Evolutionary conservation across 2,329 filamentous ascomycete genomes (phyloP), one percentile per base, ranked within the genome.

Genomic region (Aspergillus bombycis): DNA sequence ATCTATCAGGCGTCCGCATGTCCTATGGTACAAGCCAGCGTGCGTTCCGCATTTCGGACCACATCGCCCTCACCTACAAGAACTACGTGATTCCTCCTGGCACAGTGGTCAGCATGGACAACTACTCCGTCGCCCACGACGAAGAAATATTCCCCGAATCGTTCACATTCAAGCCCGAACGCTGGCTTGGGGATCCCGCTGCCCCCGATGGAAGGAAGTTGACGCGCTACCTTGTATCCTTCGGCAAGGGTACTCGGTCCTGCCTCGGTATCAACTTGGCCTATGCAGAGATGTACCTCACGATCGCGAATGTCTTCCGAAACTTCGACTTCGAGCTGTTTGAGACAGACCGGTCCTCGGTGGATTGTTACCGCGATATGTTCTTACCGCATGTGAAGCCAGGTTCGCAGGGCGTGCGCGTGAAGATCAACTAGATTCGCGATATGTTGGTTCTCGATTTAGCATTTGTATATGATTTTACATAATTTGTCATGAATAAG

Each of bases 221-320:
- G 11, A 48, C 60, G 3, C 60, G 58, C 16, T 67, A 67, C 16
- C 55, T 67, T 34, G 60, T 62, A 6, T 57, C 60, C 14, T 67
- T 67, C 23, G 62, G 65, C 5, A 57, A 45, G 2, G 65, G 65
- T 1, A 62, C 62, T 16, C 62, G 65, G 16, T 61, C 56, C 5
- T 67, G 65, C 32, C 54, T 65, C 19, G 65, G 65, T 4, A 61
- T 65, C 19, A 65, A 67, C 16, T 50, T 67, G 7, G 65, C 65
- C 1, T 59, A 63, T 12, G 65, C 65, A 12, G 65, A 67, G 55
- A 65, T 67, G 54, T 61, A 62, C 14, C 60, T 65, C 38, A 56
- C 62, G 7, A 26, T 67, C 16, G 65, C 65, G 57, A 62, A 61
- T n/a, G 26, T 67, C 2, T 65, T 56, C 43, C 62, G 65, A 10